These are phyloP conservation scores for Geotrichum carabidarum DNA, from an alignment of 1,139 yeast genomes.

Conservation along the genomic window DNA sequence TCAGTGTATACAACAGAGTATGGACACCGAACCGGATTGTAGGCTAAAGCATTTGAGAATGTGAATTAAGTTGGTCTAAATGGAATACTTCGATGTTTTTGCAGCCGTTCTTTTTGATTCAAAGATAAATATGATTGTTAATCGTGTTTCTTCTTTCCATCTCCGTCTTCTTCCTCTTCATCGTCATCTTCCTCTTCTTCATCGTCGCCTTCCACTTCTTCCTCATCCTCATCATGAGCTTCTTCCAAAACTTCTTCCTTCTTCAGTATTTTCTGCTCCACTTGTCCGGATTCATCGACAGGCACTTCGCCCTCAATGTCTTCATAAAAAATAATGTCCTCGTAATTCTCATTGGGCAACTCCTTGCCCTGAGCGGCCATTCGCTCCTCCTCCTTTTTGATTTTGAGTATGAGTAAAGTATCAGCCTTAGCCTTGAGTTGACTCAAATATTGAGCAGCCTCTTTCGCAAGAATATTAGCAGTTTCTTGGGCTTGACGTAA, in stretches of 20 bases:
- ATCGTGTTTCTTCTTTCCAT: not conserved
- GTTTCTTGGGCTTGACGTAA: slow-evolving; percentile 57
- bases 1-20: too few species aligned
- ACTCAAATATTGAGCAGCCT: slow-evolving; percentile 65
- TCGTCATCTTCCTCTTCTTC: slow-evolving; percentile 5
- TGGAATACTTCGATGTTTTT: too few species aligned
- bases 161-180: slow-evolving; percentile 4
- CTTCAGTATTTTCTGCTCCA: not conserved
- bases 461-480: slow-evolving; percentile 55
- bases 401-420: slow-evolving; percentile 64
- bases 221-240: slow-evolving; percentile 20
- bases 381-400: slow-evolving; percentile 18
- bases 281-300: slow-evolving; percentile 13
- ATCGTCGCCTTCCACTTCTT: slow-evolving; percentile 12
- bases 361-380: slow-evolving; percentile 16
- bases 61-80: too few species aligned
- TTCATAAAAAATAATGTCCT: slow-evolving; percentile 28
- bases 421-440: slow-evolving; percentile 79
- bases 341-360: slow-evolving; percentile 22
- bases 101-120: not conserved
- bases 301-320: slow-evolving; percentile 22
- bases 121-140: not conserved
- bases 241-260: slow-evolving; percentile 16
- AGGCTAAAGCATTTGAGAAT: too few species aligned
- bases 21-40: too few species aligned